Evolutionary conservation across 73 alveolate genomes (phyloP).

Genomic region (Tetrahymena elliotti): DNA sequence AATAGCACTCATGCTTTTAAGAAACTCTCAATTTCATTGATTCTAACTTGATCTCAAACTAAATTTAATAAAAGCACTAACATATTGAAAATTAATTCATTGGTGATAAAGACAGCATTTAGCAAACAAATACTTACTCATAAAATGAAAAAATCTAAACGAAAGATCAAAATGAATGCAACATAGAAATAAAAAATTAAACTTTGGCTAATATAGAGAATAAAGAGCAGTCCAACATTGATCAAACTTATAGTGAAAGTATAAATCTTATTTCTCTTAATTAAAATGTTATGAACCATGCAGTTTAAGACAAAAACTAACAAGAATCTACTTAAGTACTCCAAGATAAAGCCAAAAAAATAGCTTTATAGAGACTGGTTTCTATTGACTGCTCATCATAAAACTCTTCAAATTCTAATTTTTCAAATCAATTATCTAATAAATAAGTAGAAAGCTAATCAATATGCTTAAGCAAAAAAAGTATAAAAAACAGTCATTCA

Average conservation of each 20-base stretch:
- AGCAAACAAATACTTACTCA: neutral
- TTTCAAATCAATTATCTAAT: neutral
- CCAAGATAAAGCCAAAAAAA: neutral
- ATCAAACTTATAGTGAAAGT: neutral
- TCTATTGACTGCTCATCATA: neutral
- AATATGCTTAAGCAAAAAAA: neutral
- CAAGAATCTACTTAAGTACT: neutral
- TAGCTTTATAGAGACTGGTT: neutral
- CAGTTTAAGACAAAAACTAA: neutral
- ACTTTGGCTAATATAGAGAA: neutral
- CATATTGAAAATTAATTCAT: neutral
- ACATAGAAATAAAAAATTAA: too few species aligned
- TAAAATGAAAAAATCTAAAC: neutral
- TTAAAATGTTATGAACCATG: neutral
- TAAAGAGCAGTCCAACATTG: neutral
- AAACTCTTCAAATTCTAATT: neutral
- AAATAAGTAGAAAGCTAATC: neutral
- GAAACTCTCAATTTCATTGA: neutral
- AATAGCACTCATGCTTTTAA: neutral
- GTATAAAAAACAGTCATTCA: neutral
- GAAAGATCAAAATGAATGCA: too few species aligned
- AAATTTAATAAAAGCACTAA: neutral
- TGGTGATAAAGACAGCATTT: neutral
- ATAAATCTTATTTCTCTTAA: neutral
- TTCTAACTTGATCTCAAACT: neutral